Percentiles rank a stretch among this genome's conserved stretches.
Conservation (phyloP, 164 flowering plant species). For the Magnolia officinalis region DNA sequence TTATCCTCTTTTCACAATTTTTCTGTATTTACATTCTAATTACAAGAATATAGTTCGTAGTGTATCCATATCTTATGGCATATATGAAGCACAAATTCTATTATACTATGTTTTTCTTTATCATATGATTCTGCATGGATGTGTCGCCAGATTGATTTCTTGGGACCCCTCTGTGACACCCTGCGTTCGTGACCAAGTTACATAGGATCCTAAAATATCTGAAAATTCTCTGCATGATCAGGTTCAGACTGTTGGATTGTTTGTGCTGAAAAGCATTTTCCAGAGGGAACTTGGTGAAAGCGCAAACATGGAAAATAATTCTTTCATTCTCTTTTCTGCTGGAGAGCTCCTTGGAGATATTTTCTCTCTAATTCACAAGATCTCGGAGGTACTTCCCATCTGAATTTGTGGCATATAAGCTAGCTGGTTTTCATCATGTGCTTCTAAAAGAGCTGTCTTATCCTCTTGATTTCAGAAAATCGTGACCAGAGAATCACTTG, state of each 20-base stretch:
- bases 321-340: slow-evolving; percentile 47
- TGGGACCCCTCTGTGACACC: background rate
- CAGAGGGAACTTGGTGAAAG: slow-evolving; percentile 41
- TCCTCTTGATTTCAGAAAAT: slow-evolving; percentile 53
- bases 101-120: too few relatives aligned
- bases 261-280: slow-evolving; percentile 52
- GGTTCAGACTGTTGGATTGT: slow-evolving; percentile 78
- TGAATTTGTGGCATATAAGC: background rate
- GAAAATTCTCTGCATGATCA: slow-evolving; percentile 19
- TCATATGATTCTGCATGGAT: too few relatives aligned
- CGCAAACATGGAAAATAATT: slow-evolving; percentile 28
- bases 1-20: too few relatives aligned
- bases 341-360: slow-evolving; percentile 63
- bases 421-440: background rate
- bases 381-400: slow-evolving; percentile 47
- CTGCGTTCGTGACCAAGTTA: background rate
- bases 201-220: background rate
- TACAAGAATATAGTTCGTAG: too few relatives aligned
- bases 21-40: too few relatives aligned
- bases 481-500: slow-evolving; percentile 48
- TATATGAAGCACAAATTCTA: too few relatives aligned
- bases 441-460: slow-evolving; percentile 2
- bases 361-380: slow-evolving; percentile 34
- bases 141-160: too few relatives aligned
- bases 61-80: too few relatives aligned